These are phyloP conservation scores for Imleria badia DNA, from an alignment of 768 basidiomycete species.

Conservation along the genomic window DNA sequence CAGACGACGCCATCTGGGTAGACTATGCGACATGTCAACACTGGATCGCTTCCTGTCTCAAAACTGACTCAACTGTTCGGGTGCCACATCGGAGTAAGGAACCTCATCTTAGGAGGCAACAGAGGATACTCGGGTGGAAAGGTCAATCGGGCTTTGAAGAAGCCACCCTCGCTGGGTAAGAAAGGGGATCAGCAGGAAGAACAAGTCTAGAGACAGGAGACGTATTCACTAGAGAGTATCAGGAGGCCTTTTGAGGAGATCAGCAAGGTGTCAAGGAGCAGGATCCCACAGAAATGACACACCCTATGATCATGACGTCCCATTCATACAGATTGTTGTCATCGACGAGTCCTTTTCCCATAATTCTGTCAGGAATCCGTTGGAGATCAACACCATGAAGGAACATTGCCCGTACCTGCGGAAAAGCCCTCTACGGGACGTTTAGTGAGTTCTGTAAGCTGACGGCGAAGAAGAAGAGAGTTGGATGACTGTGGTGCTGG, in stretches of 20 bases:
- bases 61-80: conserved; percentile 77
- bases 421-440: conserved; percentile 95
- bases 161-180: conserved; percentile 82
- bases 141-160: conserved; percentile 86
- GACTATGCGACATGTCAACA: conserved; percentile 47
- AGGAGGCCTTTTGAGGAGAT: conserved; percentile 58
- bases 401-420: conserved; percentile 58
- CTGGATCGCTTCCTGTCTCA: not conserved
- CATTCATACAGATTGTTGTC: conserved; percentile 95
- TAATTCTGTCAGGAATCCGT: conserved; percentile 34
- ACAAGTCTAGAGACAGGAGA: not conserved
- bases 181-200: conserved; percentile 1
- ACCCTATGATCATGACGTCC: conserved; percentile 97
- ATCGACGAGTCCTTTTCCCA: conserved; percentile 78
- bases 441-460: conserved; percentile 85
- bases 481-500: conserved; percentile 35
- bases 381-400: conserved; percentile 31
- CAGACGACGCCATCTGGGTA: conserved; percentile 93
- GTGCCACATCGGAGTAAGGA: conserved; percentile 95
- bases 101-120: conserved; percentile 92
- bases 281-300: conserved; percentile 28
- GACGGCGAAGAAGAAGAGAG: conserved; percentile 69
- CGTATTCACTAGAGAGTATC: conserved; percentile 87
- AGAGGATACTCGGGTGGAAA: conserved; percentile 93
- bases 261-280: conserved; percentile 13